Evolutionary conservation across 148 eudicot genomes (phyloP).

Genomic region (Hydrangea macrophylla): DNA sequence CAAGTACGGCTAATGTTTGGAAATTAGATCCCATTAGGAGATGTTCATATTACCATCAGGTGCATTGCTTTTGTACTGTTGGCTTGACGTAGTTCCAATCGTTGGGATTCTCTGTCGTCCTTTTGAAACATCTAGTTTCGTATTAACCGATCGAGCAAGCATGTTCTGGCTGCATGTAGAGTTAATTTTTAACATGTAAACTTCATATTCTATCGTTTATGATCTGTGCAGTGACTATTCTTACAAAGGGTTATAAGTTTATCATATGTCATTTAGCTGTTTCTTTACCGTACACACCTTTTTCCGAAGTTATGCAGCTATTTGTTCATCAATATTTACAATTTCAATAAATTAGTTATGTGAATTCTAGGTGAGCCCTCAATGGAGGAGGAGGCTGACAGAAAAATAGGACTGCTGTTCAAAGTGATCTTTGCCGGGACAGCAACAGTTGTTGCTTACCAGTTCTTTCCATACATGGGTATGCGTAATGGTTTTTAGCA

Average conservation of each 20-base stretch:
- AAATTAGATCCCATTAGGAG: too few species aligned
- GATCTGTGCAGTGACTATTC: too few species aligned
- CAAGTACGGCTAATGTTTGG: too few species aligned
- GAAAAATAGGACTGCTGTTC: slow-evolving; percentile 85
- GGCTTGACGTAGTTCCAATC: too few species aligned
- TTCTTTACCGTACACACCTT: background rate
- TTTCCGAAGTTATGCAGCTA: background rate
- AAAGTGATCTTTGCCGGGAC: slow-evolving; percentile 87
- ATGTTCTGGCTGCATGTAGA: background rate
- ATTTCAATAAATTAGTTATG: too few species aligned
- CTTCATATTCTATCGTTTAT: too few species aligned
- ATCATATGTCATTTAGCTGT: too few species aligned
- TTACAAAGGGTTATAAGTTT: too few species aligned
- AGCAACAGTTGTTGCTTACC: slow-evolving; percentile 72
- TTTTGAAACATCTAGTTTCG: background rate
- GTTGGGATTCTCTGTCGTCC: background rate
- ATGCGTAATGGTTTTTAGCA: slow-evolving; percentile 15
- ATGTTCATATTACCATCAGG: too few species aligned
- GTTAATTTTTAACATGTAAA: background rate
- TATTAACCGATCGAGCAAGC: background rate
- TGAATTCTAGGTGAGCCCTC: slow-evolving; percentile 48
- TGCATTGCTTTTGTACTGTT: too few species aligned
- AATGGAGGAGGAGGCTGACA: slow-evolving; percentile 81
- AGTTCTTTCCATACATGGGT: slow-evolving; percentile 89
- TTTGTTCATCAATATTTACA: background rate